These are phyloP conservation scores for Funneliformis caledonium DNA, from an alignment of 371 early-diverging fungal genomes.

Conservation along the genomic window DNA sequence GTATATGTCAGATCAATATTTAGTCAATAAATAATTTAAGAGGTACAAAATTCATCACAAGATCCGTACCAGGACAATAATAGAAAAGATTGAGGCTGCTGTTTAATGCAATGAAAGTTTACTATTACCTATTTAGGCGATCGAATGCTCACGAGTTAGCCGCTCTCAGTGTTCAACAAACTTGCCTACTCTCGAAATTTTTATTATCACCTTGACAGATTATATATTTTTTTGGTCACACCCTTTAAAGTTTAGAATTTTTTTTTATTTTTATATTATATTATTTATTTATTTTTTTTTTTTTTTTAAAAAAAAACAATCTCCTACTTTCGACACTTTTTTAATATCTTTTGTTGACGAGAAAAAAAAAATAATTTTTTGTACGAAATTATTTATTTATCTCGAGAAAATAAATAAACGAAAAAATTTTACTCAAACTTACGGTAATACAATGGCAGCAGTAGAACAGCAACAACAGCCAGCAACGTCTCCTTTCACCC, in stretches of 20 bases:
- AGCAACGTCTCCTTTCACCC: conserved; percentile 30
- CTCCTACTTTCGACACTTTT: too few relatives aligned
- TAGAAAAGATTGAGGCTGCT: not conserved
- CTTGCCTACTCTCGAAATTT: too few relatives aligned
- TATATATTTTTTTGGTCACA: not conserved
- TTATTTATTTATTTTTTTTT: too few relatives aligned
- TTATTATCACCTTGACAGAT: too few relatives aligned
- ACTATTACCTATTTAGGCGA: not conserved
- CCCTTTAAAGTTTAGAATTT: not conserved
- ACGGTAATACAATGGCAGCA: conserved; percentile 24
- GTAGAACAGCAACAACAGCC: conserved; percentile 28
- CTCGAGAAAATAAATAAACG: too few relatives aligned
- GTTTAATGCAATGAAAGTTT: not conserved
- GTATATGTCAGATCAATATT: too few relatives aligned
- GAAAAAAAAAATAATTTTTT: too few relatives aligned
- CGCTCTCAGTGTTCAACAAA: not conserved
- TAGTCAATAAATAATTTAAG: too few relatives aligned
- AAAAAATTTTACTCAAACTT: not conserved
- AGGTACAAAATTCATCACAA: too few relatives aligned
- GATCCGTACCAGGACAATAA: not conserved
- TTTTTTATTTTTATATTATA: too few relatives aligned
- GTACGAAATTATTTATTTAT: too few relatives aligned
- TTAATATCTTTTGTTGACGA: too few relatives aligned
- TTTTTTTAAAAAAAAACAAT: not conserved
- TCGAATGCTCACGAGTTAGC: not conserved